Base-by-base conservation (phyloP, 306 rosid genomes). In the Calophaca sinica region DNA sequence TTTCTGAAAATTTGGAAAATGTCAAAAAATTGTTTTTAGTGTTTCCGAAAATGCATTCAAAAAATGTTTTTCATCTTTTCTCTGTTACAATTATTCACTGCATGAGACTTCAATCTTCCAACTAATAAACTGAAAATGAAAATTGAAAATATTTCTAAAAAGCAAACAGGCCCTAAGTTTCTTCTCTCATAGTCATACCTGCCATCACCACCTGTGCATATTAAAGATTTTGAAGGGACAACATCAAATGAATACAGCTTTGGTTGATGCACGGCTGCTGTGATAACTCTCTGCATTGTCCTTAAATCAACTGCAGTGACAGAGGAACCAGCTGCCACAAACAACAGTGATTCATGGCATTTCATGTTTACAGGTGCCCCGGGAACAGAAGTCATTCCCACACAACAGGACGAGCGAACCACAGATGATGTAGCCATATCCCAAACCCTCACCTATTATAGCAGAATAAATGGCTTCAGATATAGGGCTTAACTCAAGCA, bases 381-480 rank as follows among this genome's bases (percentile, higher is more conserved):
- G 31, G 75, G 80, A 83, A 88, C 44, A 75, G 89, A 79, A 50
- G 93, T 79, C 93, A 78, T 88, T 69, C 98, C 98, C 76, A 90
- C 98, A 58, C 96, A 93, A 76, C 84, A 82, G n/a, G 96, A 84
- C 13, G 93, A 84, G 72, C 89, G 96, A 58, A 35, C 82, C 58
- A 86, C 61, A 32, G 98, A 84, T 53, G 91, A 81, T 59, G 86
- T 39, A 67, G 89, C 79, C 2, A 86, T 82, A 81, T 93, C 96
- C 98, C 98, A 93, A 77, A 93, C 88, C 85, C 90, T 86, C 70
- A 91, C 96, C 97, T 93, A 58, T 10, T 41, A 68, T 13, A 71
- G 65, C 11, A 68, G 36, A 73, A 55, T 65, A 48, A 7, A 68
- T 68, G 13, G 12, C 3, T 58, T 68, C 44, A 66, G 54, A 7